Evolutionary conservation across 164 flowering plant genomes (phyloP).

Genomic region (Aristolochia californica): DNA sequence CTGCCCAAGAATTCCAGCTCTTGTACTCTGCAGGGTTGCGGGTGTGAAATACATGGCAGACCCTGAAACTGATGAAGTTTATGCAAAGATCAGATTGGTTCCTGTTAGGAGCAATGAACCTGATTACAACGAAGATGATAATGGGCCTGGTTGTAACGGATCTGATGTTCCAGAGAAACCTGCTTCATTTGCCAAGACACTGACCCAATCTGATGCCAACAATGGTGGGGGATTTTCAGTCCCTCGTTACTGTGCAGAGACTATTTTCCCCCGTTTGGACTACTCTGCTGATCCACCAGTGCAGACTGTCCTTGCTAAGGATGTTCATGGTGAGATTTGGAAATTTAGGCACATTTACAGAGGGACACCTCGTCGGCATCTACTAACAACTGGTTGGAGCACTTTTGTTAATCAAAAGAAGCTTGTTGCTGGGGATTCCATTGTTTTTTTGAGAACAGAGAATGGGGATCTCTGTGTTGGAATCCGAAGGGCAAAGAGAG

Average conservation of each 20-base stretch:
- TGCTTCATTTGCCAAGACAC: constrained; percentile 78
- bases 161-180: constrained; percentile 44
- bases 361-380: constrained; percentile 90
- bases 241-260: constrained; percentile 94
- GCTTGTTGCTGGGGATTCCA: constrained; percentile 90
- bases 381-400: constrained; percentile 97
- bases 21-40: constrained; percentile 50
- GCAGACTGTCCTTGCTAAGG: constrained; percentile 78
- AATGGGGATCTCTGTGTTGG: constrained; percentile 87
- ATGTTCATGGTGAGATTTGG: constrained; percentile 91
- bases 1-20: constrained; percentile 32
- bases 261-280: constrained; percentile 84
- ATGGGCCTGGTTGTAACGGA: constrained; percentile 12
- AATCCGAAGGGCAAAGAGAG: constrained; percentile 75
- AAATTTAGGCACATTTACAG: constrained; percentile 90
- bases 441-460: constrained; percentile 73
- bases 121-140: constrained; percentile 24
- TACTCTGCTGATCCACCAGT: constrained; percentile 87
- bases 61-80: constrained; percentile 82
- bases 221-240: constrained; percentile 98
- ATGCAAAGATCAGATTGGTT: constrained; percentile 44
- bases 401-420: constrained; percentile 91
- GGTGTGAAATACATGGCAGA: constrained; percentile 69
- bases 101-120: constrained; percentile 34
- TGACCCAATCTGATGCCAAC: constrained; percentile 96